phyloP scores from a whole-genome alignment of 1,284 basidiomycete species.

The Trametes polyzona region DNA sequence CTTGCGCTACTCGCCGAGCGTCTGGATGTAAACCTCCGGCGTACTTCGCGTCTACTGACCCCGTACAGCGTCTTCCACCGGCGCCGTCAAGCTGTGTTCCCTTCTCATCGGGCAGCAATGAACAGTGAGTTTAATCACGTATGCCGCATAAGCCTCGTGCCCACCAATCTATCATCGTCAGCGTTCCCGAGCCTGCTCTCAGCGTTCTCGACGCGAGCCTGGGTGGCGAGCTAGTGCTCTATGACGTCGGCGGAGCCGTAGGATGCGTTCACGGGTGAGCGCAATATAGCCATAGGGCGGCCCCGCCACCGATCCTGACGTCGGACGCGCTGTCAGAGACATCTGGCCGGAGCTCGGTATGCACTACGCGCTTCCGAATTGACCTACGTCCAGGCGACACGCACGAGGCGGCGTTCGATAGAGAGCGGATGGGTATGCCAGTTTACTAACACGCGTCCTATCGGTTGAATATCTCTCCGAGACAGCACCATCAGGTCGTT shows the following conservation, averaged over 20 bases:
- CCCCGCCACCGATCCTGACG: constrained; percentile 15
- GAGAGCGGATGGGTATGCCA: too few species aligned
- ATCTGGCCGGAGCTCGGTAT: neutral
- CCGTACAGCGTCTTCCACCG: neutral
- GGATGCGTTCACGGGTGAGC: neutral
- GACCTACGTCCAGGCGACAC: constrained; percentile 9
- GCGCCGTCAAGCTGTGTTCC: neutral
- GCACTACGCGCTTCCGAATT: neutral
- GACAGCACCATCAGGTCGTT: too few species aligned
- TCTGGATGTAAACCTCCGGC: neutral
- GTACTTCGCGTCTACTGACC: too few species aligned
- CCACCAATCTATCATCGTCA: constrained; percentile 6
- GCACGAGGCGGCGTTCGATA: too few species aligned
- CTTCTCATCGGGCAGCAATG: neutral
- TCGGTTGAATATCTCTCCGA: too few species aligned
- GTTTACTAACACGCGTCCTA: too few species aligned
- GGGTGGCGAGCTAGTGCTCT: neutral
- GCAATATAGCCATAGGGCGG: constrained; percentile 22
- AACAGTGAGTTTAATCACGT: neutral
- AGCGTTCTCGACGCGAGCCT: neutral
- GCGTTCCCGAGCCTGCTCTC: too few species aligned
- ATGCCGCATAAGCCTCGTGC: neutral
- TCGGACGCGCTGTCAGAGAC: neutral
- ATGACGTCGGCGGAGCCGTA: constrained; percentile 15
- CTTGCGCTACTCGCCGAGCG: neutral